A percentile compares a stretch with the other conserved stretches of the same genome.
Evolutionary conservation across 345 rosid genomes (phyloP).

Genomic region (Euphorbia pulcherrima): DNA sequence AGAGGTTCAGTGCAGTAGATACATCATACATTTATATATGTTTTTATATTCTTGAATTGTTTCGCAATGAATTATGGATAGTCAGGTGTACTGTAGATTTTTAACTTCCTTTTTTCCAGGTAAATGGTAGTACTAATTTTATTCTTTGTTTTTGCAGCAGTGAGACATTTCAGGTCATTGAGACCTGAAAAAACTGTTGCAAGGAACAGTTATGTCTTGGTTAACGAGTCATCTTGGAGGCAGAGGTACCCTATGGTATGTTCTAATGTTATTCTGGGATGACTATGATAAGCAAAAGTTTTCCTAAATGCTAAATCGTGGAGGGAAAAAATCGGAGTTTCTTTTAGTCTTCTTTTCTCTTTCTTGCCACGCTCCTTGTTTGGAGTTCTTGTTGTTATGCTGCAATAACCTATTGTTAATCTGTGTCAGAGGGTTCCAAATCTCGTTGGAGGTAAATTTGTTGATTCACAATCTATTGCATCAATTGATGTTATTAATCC

Average conservation of each 20-base stretch:
- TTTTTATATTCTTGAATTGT: not conserved
- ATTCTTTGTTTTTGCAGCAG: slow-evolving; percentile 32
- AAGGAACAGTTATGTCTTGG: slow-evolving; percentile 35
- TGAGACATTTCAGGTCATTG: slow-evolving; percentile 53
- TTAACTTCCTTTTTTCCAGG: not conserved
- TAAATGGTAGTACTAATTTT: not conserved
- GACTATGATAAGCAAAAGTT: slow-evolving; percentile 16
- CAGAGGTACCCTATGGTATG: slow-evolving; percentile 48
- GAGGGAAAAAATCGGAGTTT: not conserved
- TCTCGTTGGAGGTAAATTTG: slow-evolving; percentile 63
- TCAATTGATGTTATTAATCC: slow-evolving; percentile 61
- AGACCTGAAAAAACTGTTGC: slow-evolving; percentile 42
- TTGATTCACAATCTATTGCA: slow-evolving; percentile 53
- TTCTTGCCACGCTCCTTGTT: not conserved
- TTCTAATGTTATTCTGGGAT: slow-evolving; percentile 17
- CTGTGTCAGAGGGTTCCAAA: slow-evolving; percentile 57
- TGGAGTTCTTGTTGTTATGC: slow-evolving; percentile 14
- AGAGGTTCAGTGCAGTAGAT: not conserved
- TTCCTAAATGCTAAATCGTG: slow-evolving; percentile 14
- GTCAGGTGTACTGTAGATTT: not conserved
- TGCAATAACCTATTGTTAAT: slow-evolving; percentile 13
- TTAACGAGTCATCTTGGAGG: slow-evolving; percentile 52
- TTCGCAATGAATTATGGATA: not conserved
- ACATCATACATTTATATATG: not conserved
- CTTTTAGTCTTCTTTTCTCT: not conserved